phyloP scores from a whole-genome alignment of 2,329 filamentous ascomycete genomes.

The Penicillium sp. region DNA sequence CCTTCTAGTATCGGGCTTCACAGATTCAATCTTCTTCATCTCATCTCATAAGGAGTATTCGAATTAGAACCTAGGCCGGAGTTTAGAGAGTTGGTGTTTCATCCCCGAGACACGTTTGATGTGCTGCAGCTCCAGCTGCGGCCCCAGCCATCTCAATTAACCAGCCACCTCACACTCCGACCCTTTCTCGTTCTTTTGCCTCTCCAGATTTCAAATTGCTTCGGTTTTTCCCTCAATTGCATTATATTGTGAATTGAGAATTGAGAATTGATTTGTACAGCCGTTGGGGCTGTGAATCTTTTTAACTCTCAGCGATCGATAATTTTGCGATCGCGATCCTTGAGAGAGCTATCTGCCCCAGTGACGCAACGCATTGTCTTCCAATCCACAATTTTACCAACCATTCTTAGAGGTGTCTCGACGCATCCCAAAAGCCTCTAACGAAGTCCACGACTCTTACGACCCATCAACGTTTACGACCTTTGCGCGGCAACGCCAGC shows the following conservation, averaged over 20 bases:
- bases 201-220: slow-evolving; percentile 7
- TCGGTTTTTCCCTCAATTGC: slow-evolving; percentile 1
- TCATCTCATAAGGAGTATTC: background rate
- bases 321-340: slow-evolving; percentile 16
- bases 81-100: slow-evolving; percentile 1
- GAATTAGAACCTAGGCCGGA: background rate
- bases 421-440: slow-evolving; percentile 41
- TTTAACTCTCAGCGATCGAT: background rate
- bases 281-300: background rate
- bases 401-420: slow-evolving; percentile 45
- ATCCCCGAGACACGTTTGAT: slow-evolving; percentile 22
- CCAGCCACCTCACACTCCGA: slow-evolving; percentile 31
- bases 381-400: slow-evolving; percentile 24
- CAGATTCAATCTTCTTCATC: background rate
- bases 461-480: slow-evolving; percentile 47
- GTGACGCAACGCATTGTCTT: slow-evolving; percentile 34
- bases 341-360: slow-evolving; percentile 14
- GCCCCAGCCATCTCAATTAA: slow-evolving; percentile 45
- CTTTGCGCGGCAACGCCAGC: slow-evolving; percentile 47
- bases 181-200: slow-evolving; percentile 13
- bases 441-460: slow-evolving; percentile 57
- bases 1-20: background rate
- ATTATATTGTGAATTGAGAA: slow-evolving; percentile 7
- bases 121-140: slow-evolving; percentile 23
- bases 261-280: slow-evolving; percentile 4